Conservation (phyloP, 139 green algal species). For the Prasinococcaceae sp. region DNA sequence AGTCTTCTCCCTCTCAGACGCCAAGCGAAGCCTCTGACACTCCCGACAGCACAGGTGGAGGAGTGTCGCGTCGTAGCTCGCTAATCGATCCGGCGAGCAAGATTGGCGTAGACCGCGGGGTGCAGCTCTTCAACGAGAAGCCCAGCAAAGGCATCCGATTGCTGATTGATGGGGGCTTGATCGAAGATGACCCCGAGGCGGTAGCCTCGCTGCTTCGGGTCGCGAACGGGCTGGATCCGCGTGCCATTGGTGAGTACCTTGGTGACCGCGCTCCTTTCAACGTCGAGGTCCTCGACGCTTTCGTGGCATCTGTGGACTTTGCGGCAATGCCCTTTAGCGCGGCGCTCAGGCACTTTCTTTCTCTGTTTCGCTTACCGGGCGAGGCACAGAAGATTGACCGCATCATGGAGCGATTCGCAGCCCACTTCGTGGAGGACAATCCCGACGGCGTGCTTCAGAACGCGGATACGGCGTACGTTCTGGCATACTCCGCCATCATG, state of each 20-base stretch:
- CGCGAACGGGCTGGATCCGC: conserved; percentile 80
- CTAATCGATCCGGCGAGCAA: conserved; percentile 35
- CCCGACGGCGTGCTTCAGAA: conserved; percentile 74
- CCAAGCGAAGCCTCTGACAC: too few species aligned
- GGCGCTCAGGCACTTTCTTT: conserved; percentile 58
- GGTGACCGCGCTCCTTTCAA: conserved; percentile 75
- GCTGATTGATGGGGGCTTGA: conserved; percentile 61
- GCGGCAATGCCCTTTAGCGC: conserved; percentile 64
- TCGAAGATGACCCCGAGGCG: conserved; percentile 47
- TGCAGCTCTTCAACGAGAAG: conserved; percentile 93
- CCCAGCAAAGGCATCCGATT: conserved; percentile 80
- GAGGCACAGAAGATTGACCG: conserved; percentile 99
- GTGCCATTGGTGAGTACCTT: conserved; percentile 86
- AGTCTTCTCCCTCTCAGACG: too few species aligned
- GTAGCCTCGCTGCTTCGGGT: conserved; percentile 55
- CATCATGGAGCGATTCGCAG: conserved; percentile 98
- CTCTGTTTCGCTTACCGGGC: conserved; percentile 59
- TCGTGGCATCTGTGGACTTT: conserved; percentile 92
- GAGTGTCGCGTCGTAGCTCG: neutral
- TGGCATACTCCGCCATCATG: conserved; percentile 98
- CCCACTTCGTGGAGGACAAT: conserved; percentile 84
- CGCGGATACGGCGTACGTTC: conserved; percentile 93
- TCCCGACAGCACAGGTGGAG: neutral
- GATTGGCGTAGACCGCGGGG: conserved; percentile 59
- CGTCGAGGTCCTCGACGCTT: conserved; percentile 93